Evolutionary conservation across 176 grass and related monocot species (phyloP).

Genomic region (Leersia perrieri): DNA sequence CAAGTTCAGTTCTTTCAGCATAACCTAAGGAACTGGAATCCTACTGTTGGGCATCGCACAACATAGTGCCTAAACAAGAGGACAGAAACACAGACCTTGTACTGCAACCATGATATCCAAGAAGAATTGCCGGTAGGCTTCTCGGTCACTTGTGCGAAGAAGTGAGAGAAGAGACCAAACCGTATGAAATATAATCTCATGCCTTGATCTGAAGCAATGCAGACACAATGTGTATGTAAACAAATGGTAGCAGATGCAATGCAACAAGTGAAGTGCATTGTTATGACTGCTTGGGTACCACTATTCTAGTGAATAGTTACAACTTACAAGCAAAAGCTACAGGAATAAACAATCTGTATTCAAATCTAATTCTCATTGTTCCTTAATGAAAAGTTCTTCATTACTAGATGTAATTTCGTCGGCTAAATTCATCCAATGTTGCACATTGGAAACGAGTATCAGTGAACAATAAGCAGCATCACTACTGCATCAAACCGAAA

Average conservation of each 20-base stretch:
- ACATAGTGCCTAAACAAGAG: background rate
- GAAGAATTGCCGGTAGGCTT: conserved; percentile 87
- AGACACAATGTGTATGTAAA: conserved; percentile 16
- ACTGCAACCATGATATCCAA: conserved; percentile 74
- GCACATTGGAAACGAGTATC: background rate
- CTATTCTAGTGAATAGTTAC: background rate
- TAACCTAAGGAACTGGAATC: background rate
- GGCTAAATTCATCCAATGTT: background rate
- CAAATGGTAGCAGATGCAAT: background rate
- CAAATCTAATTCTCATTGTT: background rate
- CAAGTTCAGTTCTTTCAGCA: conserved; percentile 15
- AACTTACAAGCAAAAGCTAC: background rate
- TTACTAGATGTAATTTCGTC: background rate
- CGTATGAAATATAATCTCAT: conserved; percentile 63
- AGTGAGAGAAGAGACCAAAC: conserved; percentile 78
- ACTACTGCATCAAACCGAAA: background rate
- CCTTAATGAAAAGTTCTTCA: background rate
- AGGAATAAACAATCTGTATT: background rate
- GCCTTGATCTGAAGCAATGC: conserved; percentile 44
- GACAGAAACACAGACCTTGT: conserved; percentile 43
- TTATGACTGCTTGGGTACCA: background rate
- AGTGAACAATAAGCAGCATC: background rate
- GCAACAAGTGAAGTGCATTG: background rate
- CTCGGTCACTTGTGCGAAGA: conserved; percentile 78
- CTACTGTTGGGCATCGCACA: background rate